A percentile compares a stretch with the other conserved stretches of the same genome.
phyloP scores from a whole-genome alignment of 257 asterid genomes.

The Solanum chiquidenum region DNA sequence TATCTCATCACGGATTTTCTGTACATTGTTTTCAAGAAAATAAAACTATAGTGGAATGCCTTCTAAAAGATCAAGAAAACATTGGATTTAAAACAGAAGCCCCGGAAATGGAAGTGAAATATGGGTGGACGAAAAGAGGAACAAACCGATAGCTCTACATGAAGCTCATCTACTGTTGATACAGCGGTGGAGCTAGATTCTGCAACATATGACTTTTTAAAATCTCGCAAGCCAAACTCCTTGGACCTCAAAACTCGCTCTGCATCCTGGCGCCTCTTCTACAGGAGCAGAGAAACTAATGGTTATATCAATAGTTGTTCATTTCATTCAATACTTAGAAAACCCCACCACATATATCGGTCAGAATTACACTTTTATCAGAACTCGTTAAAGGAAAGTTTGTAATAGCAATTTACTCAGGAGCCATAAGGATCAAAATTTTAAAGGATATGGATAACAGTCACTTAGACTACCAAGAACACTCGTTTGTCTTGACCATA shows the following conservation, averaged over 20 bases:
- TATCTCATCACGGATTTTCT: constrained; percentile 52
- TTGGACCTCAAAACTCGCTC: constrained; percentile 45
- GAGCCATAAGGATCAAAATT: neutral
- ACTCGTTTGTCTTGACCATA: neutral
- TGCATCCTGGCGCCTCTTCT: constrained; percentile 41
- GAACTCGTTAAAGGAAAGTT: neutral
- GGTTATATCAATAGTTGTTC: neutral
- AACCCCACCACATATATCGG: neutral
- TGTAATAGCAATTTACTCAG: neutral
- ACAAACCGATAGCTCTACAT: constrained; percentile 60
- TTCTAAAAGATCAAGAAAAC: neutral
- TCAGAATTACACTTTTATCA: neutral
- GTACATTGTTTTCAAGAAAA: constrained; percentile 17
- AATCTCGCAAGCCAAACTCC: constrained; percentile 48
- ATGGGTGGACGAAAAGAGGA: constrained; percentile 4
- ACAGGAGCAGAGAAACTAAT: constrained; percentile 9
- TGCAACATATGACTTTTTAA: constrained; percentile 36
- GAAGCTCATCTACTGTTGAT: constrained; percentile 62
- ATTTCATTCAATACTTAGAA: neutral
- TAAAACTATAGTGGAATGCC: neutral
- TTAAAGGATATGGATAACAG: neutral
- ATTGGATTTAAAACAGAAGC: neutral
- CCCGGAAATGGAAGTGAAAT: neutral
- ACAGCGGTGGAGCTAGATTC: constrained; percentile 43
- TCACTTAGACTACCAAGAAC: neutral